Percentiles rank a stretch among this genome's conserved stretches.
These are phyloP conservation scores for Thermochaetoides thermophila DNA, from an alignment of 495 filamentous ascomycete genomes.

Conservation along the genomic window DNA sequence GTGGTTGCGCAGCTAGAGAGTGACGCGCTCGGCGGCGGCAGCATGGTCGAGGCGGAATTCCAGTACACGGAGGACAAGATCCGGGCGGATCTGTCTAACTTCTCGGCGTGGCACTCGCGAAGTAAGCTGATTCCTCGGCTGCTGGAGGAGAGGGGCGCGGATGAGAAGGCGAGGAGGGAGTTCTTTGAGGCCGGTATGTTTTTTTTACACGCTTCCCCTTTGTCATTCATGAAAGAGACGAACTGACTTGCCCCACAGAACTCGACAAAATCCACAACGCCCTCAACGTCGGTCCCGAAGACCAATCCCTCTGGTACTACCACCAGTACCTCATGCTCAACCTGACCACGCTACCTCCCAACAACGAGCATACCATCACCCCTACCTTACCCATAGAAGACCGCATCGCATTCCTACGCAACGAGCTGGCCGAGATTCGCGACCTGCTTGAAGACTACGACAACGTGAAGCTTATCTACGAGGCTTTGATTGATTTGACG, in stretches of 20 bases:
- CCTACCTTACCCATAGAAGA: conserved; percentile 46
- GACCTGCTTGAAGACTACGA: conserved; percentile 64
- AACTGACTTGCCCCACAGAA: conserved; percentile 30
- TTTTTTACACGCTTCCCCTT: background rate
- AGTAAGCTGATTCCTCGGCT: conserved; percentile 66
- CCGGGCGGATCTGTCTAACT: conserved; percentile 69
- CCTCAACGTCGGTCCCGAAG: conserved; percentile 71
- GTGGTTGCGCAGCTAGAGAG: conserved; percentile 58
- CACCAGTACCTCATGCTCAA: conserved; percentile 68
- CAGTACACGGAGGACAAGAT: conserved; percentile 86
- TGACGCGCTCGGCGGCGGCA: conserved; percentile 30
- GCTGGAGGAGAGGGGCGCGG: conserved; percentile 51
- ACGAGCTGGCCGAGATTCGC: conserved; percentile 52
- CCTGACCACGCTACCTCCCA: conserved; percentile 26
- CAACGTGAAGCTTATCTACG: conserved; percentile 68
- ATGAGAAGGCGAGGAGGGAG: conserved; percentile 41
- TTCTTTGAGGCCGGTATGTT: conserved; percentile 59
- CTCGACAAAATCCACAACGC: conserved; percentile 58
- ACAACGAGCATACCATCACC: conserved; percentile 38
- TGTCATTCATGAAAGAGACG: background rate
- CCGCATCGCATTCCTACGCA: conserved; percentile 46
- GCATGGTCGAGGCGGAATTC: conserved; percentile 67
- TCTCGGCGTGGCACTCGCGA: conserved; percentile 91
- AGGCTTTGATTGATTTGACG: conserved; percentile 54
- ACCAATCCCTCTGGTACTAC: conserved; percentile 95